phyloP scores from a whole-genome alignment of 257 asterid species.

The Voacanga thouarsii region DNA sequence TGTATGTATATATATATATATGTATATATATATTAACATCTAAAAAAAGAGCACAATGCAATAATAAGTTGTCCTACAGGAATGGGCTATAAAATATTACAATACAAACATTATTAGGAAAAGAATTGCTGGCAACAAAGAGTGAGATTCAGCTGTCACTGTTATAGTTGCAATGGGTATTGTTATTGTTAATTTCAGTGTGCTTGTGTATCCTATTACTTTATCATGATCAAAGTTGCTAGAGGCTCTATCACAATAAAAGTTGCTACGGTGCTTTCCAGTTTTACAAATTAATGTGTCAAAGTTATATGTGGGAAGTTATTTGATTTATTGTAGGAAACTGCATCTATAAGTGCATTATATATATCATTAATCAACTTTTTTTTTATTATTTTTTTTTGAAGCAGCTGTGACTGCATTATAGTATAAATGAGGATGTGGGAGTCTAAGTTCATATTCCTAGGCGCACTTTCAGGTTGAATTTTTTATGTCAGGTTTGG shows the following conservation, averaged over 20 bases:
- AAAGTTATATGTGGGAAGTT: neutral
- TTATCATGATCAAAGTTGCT: neutral
- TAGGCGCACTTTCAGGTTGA: neutral
- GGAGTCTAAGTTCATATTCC: neutral
- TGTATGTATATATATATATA: no score
- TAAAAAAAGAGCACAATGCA: neutral
- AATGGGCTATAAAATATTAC: neutral
- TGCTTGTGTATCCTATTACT: neutral
- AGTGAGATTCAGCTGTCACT: neutral
- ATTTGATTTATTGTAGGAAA: neutral
- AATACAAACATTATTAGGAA: neutral
- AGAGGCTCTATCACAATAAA: neutral
- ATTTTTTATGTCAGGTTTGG: conserved; percentile 64
- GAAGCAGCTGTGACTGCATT: neutral
- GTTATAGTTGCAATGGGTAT: neutral
- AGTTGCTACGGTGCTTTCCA: neutral
- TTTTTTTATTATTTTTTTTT: no score
- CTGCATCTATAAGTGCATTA: neutral
- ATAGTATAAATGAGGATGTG: neutral
- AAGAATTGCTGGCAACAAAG: neutral
- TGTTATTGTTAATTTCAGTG: neutral
- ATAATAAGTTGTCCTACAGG: neutral
- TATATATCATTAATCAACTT: no score
- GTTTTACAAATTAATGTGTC: neutral
- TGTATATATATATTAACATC: no score